Evolutionary conservation across 2,329 filamentous ascomycete genomes (phyloP).

Genomic region (Cercospora sojina): DNA sequence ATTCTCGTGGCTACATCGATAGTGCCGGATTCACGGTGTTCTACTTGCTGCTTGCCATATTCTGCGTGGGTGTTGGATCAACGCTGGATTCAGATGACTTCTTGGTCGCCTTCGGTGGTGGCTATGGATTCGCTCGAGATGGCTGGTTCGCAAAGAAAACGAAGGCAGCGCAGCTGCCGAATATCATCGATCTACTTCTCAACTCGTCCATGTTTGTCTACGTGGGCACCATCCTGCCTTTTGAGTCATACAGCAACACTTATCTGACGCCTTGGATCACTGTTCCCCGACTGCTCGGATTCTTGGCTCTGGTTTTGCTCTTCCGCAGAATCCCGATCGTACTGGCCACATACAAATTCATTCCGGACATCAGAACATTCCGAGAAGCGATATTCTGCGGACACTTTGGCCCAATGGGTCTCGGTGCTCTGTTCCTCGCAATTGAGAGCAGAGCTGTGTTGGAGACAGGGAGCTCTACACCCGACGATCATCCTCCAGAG

Average conservation of each 20-base stretch:
- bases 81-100: constrained; percentile 57
- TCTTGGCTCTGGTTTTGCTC: constrained; percentile 51
- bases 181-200: constrained; percentile 56
- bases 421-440: constrained; percentile 57
- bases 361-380: constrained; percentile 52
- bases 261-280: constrained; percentile 44
- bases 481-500: constrained; percentile 46
- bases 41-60: constrained; percentile 56
- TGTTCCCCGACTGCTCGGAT: constrained; percentile 45
- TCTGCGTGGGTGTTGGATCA: constrained; percentile 53
- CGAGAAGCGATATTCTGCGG: constrained; percentile 56
- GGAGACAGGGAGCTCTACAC: constrained; percentile 50
- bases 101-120: constrained; percentile 57
- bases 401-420: constrained; percentile 59
- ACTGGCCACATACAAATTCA: constrained; percentile 47
- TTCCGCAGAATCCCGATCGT: constrained; percentile 56
- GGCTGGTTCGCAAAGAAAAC: constrained; percentile 54
- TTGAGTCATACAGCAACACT: constrained; percentile 44
- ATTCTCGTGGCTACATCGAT: constrained; percentile 49
- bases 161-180: constrained; percentile 47
- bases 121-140: constrained; percentile 55
- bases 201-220: constrained; percentile 58
- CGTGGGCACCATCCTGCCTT: constrained; percentile 57
- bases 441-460: constrained; percentile 56
- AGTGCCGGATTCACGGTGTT: constrained; percentile 54